Percentiles rank a stretch among this genome's conserved stretches.
phyloP scores from a whole-genome alignment of 768 basidiomycete genomes.

The Tulasnella sp. region DNA sequence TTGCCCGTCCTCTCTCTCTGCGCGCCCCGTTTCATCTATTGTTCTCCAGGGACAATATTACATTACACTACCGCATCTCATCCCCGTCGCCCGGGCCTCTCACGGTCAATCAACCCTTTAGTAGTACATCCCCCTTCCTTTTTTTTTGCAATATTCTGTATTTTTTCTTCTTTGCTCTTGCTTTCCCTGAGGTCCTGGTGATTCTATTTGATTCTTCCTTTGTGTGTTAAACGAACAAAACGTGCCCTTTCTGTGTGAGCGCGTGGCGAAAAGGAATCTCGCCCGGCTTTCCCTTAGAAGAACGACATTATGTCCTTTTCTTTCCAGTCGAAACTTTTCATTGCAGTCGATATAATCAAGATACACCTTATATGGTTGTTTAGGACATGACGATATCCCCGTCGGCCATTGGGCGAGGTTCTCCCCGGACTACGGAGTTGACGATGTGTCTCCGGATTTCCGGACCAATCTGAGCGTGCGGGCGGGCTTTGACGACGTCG shows the following conservation, averaged over 20 bases:
- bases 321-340: slow-evolving; percentile 13
- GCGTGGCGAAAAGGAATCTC: not conserved
- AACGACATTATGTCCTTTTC: not conserved
- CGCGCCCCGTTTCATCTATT: not conserved
- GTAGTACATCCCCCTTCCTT: not conserved
- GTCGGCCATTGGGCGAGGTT: slow-evolving; percentile 60
- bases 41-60: not conserved
- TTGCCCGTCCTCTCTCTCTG: not conserved
- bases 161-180: not conserved
- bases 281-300: not conserved
- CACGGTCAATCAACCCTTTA: not conserved
- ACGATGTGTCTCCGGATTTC: slow-evolving; percentile 90
- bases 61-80: slow-evolving; percentile 8
- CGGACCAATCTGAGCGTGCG: slow-evolving; percentile 80
- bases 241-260: not conserved
- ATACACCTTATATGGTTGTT: not conserved
- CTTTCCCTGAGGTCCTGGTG: slow-evolving; percentile 10
- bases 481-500: slow-evolving; percentile 81
- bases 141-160: not conserved
- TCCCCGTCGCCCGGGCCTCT: not conserved
- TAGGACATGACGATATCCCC: slow-evolving; percentile 60
- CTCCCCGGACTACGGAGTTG: slow-evolving; percentile 81
- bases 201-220: slow-evolving; percentile 15
- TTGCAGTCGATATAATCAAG: not conserved
- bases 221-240: not conserved